Conservation (phyloP, 139 green algal species). For the Picochlorum costavermella region DNA sequence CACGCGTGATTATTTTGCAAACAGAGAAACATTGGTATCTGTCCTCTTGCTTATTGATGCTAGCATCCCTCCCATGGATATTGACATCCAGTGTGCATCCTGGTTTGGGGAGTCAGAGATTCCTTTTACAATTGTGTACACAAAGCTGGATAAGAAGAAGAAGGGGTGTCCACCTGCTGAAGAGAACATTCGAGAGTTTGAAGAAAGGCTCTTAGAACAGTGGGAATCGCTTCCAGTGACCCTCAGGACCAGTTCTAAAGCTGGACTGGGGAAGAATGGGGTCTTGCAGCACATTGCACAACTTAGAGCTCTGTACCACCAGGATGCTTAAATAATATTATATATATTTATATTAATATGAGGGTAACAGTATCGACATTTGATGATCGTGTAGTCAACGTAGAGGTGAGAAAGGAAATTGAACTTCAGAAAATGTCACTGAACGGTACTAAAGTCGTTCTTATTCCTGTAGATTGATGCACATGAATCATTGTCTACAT, state of each 20-base stretch:
- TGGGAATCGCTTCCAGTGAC: conserved; percentile 38
- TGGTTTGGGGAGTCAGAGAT: conserved; percentile 65
- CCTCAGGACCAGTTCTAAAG: conserved; percentile 37
- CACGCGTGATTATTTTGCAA: conserved; percentile 79
- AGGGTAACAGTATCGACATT: conserved; percentile 39
- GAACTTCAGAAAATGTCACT: neutral
- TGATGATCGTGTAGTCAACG: conserved; percentile 42
- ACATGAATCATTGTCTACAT: conserved; percentile 36
- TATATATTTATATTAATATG: conserved; percentile 35
- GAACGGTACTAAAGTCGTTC: neutral
- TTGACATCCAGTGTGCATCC: conserved; percentile 70
- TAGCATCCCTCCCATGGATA: conserved; percentile 63
- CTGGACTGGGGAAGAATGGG: conserved; percentile 37
- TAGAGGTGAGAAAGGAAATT: conserved; percentile 30
- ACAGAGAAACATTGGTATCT: conserved; percentile 66
- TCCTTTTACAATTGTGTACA: conserved; percentile 77
- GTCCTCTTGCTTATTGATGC: conserved; percentile 91
- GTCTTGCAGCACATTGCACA: conserved; percentile 50
- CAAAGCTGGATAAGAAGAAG: conserved; percentile 71
- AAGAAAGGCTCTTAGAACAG: conserved; percentile 21
- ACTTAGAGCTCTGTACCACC: conserved; percentile 28
- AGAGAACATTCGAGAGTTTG: conserved; percentile 52
- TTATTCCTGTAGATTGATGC: conserved; percentile 46
- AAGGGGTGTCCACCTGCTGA: conserved; percentile 33
- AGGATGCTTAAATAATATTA: neutral